phyloP scores from a whole-genome alignment of 169 alveolate genomes.

The Toxoplasma gondii region DNA sequence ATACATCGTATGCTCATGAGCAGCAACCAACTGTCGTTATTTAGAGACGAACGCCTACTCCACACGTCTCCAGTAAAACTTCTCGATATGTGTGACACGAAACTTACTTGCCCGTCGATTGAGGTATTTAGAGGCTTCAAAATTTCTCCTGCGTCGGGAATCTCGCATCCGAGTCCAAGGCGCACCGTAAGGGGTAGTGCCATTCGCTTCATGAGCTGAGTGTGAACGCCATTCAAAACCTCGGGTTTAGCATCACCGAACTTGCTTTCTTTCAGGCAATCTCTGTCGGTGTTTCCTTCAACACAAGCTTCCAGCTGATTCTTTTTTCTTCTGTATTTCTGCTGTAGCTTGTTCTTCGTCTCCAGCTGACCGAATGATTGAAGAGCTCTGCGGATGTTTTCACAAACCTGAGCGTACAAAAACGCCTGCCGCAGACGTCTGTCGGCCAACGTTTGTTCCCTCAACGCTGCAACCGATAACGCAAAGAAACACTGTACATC shows the following conservation, averaged over 20 bases:
- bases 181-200: background rate
- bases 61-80: too few species aligned
- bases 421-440: background rate
- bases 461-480: background rate
- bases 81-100: too few species aligned
- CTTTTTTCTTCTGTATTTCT: background rate
- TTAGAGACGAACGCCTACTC: too few species aligned
- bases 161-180: slow-evolving; percentile 22
- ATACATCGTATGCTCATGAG: too few species aligned
- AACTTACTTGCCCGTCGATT: too few species aligned
- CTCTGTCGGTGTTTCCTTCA: background rate
- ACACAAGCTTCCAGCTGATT: background rate
- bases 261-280: background rate
- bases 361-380: slow-evolving; percentile 26
- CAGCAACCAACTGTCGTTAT: too few species aligned
- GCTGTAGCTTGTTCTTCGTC: background rate
- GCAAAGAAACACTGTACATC: background rate
- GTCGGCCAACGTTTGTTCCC: background rate
- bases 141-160: background rate
- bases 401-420: background rate
- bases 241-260: background rate
- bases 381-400: background rate
- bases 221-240: background rate
- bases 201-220: slow-evolving; percentile 33
- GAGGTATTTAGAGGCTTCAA: background rate